phyloP scores from a whole-genome alignment of 2,329 filamentous ascomycete genomes.

The Hymenoscyphus infarciens region DNA sequence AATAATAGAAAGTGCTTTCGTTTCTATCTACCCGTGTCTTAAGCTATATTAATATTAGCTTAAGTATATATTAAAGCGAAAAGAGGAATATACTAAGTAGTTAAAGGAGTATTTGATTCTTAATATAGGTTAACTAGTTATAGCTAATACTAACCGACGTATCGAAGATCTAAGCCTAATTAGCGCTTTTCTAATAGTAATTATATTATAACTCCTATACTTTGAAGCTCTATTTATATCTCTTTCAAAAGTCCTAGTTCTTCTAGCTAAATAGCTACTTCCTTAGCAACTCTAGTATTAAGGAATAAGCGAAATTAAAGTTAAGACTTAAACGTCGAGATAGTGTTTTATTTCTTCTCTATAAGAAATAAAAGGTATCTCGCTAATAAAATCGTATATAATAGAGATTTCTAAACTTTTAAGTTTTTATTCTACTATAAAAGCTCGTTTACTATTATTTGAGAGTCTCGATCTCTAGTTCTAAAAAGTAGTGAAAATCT shows the following conservation, averaged over 20 bases:
- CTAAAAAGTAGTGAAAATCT: too few species aligned
- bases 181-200: not conserved
- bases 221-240: slow-evolving; percentile 12
- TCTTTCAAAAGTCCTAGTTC: slow-evolving; percentile 9
- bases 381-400: slow-evolving; percentile 12
- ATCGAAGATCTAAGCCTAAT: not conserved
- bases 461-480: not conserved
- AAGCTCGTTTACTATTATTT: not conserved
- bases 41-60: slow-evolving; percentile 13
- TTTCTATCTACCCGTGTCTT: slow-evolving; percentile 12
- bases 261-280: slow-evolving; percentile 8
- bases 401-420: slow-evolving; percentile 13
- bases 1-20: slow-evolving; percentile 6
- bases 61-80: not conserved
- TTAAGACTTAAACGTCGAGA: slow-evolving; percentile 12
- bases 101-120: slow-evolving; percentile 8
- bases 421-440: slow-evolving; percentile 10
- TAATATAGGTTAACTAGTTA: slow-evolving; percentile 6
- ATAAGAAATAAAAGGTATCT: slow-evolving; percentile 16
- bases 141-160: not conserved
- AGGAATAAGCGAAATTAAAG: slow-evolving; percentile 17
- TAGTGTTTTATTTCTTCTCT: slow-evolving; percentile 19
- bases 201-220: slow-evolving; percentile 5
- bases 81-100: slow-evolving; percentile 11
- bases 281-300: slow-evolving; percentile 11